A percentile compares a stretch with the other conserved stretches of the same genome.
These are phyloP conservation scores for Kuraishia piskuri DNA, from an alignment of 805 yeast genomes.

Conservation along the genomic window DNA sequence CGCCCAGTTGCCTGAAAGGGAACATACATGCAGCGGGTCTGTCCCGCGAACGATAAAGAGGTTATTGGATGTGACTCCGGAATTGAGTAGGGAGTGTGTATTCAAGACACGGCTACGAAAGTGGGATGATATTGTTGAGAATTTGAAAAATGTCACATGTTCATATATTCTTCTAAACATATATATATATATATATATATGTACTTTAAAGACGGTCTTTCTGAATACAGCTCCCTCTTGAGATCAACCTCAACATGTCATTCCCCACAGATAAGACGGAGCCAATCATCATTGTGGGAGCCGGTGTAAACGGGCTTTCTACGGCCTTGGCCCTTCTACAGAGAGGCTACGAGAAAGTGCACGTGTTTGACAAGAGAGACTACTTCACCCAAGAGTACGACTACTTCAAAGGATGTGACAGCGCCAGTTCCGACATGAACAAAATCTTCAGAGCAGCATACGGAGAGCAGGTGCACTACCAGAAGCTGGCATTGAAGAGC, in stretches of 20 bases:
- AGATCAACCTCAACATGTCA: not conserved
- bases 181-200: too few relatives aligned
- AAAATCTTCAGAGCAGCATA: constrained; percentile 30
- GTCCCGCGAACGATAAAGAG: not conserved
- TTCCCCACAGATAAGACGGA: not conserved
- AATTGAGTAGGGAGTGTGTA: not conserved
- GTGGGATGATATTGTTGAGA: not conserved
- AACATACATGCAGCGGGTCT: not conserved
- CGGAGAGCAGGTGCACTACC: constrained; percentile 27
- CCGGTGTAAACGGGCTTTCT: constrained; percentile 48
- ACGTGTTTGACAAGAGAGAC: constrained; percentile 29
- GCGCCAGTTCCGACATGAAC: constrained; percentile 31
- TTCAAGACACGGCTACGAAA: not conserved
- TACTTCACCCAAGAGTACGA: constrained; percentile 18
- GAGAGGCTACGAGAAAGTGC: constrained; percentile 26
- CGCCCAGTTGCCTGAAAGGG: not conserved
- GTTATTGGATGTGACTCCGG: not conserved
- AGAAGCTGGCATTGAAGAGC: constrained; percentile 18
- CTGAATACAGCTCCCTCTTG: too few relatives aligned
- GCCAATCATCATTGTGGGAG: constrained; percentile 36
- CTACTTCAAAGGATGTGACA: constrained; percentile 28
- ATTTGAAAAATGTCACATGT: too few relatives aligned
- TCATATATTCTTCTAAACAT: too few relatives aligned
- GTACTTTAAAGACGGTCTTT: too few relatives aligned
- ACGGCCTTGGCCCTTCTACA: constrained; percentile 33